Evolutionary conservation across 2,329 filamentous ascomycete species (phyloP).

Genomic region (Emericellopsis cladophorae): DNA sequence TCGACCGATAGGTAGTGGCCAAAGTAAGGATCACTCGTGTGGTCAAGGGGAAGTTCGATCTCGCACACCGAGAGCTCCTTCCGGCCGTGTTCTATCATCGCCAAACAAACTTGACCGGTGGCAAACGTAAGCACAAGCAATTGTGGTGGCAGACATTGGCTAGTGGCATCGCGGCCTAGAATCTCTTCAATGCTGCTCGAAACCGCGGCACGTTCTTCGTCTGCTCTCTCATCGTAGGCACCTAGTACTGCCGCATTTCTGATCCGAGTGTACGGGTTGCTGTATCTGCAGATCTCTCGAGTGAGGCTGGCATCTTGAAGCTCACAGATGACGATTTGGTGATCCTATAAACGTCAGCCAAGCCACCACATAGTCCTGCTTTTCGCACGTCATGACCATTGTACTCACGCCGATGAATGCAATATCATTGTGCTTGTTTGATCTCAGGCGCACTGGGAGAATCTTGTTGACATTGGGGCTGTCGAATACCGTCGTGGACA

Average conservation of each 20-base stretch:
- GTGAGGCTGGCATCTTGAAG: slow-evolving; percentile 57
- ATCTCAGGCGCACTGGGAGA: slow-evolving; percentile 66
- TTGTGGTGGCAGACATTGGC: not conserved
- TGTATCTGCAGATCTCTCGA: slow-evolving; percentile 62
- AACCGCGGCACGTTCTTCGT: not conserved
- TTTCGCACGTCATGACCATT: not conserved
- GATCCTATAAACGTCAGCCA: slow-evolving; percentile 39
- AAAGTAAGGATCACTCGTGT: slow-evolving; percentile 29
- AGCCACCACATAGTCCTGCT: not conserved
- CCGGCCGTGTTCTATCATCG: too few species aligned
- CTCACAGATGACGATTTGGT: slow-evolving; percentile 71
- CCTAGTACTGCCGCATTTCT: slow-evolving; percentile 69
- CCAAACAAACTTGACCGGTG: too few species aligned
- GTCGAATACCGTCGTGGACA: slow-evolving; percentile 66
- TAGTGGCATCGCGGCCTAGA: not conserved
- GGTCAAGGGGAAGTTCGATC: too few species aligned
- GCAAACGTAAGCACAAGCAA: not conserved
- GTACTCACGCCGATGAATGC: slow-evolving; percentile 66
- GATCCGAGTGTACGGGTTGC: slow-evolving; percentile 68
- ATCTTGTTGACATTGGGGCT: slow-evolving; percentile 69
- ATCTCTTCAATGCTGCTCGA: not conserved
- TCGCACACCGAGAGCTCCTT: slow-evolving; percentile 5
- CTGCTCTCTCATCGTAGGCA: slow-evolving; percentile 10
- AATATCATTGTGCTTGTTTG: slow-evolving; percentile 61
- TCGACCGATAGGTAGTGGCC: slow-evolving; percentile 64